Evolutionary conservation across 2,329 filamentous ascomycete genomes (phyloP), one percentile per base, ranked within the genome.

Genomic region (Coleophoma eucalyptorum): DNA sequence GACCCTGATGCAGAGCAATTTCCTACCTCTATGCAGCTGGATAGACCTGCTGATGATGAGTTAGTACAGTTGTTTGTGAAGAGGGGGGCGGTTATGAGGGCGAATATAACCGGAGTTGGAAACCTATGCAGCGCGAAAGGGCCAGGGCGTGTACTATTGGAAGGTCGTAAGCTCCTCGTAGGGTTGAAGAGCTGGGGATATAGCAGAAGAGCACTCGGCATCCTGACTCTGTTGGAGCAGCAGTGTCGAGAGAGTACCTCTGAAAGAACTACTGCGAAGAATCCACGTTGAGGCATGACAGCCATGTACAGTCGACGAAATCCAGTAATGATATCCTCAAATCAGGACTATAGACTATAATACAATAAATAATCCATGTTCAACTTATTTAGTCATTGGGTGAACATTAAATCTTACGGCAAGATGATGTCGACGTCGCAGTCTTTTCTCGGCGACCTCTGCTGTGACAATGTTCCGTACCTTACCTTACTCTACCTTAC

Each of bases 21-120:
- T 16, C 69, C 73, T 0, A 68, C 64, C 0, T 74, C 76, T 8
- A 77, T 81, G 35, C 72, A 76, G 16, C 65, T 83, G 0, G 80
- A 83, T 50, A 68, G 78, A 10, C 79, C 79, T 0, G 73, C 73
- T 2, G 78, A 82, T 54, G 80, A 83, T 58, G 79, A 82, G 56
- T 69, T 82, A 45, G 78, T 81, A 1, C 79, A 83, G 56, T 63
- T 75, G 2, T 83, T 78, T 59, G 77, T 83, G 0, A 67, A 72
- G 11, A 67, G 72, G 15, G 79, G 79, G 0, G 65, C 72, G 31
- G 65, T 58, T 3, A 79, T 83, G 72, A 68, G 67, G 16, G 77
- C 72, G 1, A 72, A 76, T 52, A 68, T 82, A 8, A 74, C 70
- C 8, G 77, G 76, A 3, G 76, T 81, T 1, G 79, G 79, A 0